Conservation (phyloP, 2,329 filamentous ascomycete species). For the Epichloe gansuensis region DNA sequence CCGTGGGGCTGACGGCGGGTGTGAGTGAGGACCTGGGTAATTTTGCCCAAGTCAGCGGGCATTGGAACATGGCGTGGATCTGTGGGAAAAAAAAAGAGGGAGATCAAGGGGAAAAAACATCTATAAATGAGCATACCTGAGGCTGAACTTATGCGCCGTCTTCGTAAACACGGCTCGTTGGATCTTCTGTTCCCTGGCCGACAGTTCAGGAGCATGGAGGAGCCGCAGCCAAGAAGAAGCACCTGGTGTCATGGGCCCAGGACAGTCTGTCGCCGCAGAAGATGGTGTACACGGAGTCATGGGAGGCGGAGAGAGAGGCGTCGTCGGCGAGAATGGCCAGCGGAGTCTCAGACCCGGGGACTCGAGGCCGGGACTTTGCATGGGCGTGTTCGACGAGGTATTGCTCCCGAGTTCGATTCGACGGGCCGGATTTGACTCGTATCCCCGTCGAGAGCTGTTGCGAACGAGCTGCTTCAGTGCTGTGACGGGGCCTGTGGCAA, state of each 20-base stretch:
- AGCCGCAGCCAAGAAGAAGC: constrained; percentile 39
- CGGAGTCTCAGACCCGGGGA: constrained; percentile 15
- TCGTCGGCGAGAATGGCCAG: constrained; percentile 21
- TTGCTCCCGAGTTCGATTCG: neutral
- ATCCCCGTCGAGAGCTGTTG: constrained; percentile 12
- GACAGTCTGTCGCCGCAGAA: constrained; percentile 20
- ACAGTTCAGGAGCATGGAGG: constrained; percentile 34
- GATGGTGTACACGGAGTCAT: constrained; percentile 36
- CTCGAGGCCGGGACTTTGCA: constrained; percentile 11
- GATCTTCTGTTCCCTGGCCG: constrained; percentile 33
- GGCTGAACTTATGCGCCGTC: constrained; percentile 34
- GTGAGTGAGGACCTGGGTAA: constrained; percentile 24
- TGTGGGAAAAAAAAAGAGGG: neutral
- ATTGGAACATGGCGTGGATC: neutral
- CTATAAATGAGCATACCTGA: constrained; percentile 21
- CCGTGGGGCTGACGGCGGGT: constrained; percentile 28
- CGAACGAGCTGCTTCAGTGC: constrained; percentile 21
- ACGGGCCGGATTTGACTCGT: constrained; percentile 6
- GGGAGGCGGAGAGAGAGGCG: constrained; percentile 28
- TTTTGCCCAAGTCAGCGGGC: neutral
- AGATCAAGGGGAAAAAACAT: no score
- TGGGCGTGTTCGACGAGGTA: neutral
- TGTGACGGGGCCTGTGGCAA: constrained; percentile 17
- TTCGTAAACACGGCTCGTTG: constrained; percentile 38
- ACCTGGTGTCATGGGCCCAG: constrained; percentile 21